These are phyloP conservation scores for Carex kokanica DNA, from an alignment of 176 grass and related monocot species.

Conservation along the genomic window DNA sequence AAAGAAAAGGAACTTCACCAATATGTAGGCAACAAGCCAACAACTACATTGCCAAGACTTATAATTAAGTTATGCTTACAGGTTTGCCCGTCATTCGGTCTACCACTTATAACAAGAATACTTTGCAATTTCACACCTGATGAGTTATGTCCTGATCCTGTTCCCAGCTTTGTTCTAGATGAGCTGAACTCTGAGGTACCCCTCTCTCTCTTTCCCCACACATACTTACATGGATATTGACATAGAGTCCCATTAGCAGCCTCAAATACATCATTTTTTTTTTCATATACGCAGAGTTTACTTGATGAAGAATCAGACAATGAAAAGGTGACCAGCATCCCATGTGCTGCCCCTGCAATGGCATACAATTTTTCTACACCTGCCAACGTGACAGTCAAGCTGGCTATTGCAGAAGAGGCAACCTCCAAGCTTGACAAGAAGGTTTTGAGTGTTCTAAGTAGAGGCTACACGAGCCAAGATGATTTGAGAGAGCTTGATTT, in stretches of 20 bases:
- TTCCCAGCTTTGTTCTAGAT: conserved; percentile 72
- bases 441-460: conserved; percentile 51
- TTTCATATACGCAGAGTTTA: conserved; percentile 50
- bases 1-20: background rate
- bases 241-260: background rate
- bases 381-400: conserved; percentile 46
- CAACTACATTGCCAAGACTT: background rate
- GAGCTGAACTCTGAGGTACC: conserved; percentile 89
- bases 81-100: conserved; percentile 76
- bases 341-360: conserved; percentile 42
- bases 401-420: conserved; percentile 29
- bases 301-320: conserved; percentile 35
- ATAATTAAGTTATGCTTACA: conserved; percentile 38
- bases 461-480: conserved; percentile 73
- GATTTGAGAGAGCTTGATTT: conserved; percentile 72
- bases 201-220: conserved; percentile 1
- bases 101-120: conserved; percentile 73
- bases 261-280: background rate
- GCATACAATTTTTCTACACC: conserved; percentile 37
- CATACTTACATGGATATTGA: background rate
- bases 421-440: conserved; percentile 48
- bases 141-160: conserved; percentile 83
- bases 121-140: conserved; percentile 89
- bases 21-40: background rate
- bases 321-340: conserved; percentile 36